These are phyloP conservation scores for Dothistroma septosporum DNA, from an alignment of 2,329 filamentous ascomycete genomes.

Conservation along the genomic window DNA sequence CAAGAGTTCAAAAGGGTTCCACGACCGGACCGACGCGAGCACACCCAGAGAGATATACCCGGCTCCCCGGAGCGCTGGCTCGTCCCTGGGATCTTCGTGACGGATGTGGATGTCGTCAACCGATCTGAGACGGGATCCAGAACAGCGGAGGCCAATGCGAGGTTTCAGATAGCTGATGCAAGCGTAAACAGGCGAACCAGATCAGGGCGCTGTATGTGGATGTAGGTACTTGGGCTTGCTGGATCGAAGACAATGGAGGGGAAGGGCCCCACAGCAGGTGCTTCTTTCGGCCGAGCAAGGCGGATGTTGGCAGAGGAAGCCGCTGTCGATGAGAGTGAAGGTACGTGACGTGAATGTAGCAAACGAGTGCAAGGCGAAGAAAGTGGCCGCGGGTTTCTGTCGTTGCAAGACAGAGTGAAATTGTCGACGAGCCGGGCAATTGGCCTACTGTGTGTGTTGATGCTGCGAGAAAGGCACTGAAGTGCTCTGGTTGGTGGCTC, in stretches of 20 bases:
- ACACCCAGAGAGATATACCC: constrained; percentile 19
- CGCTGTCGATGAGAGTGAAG: constrained; percentile 1
- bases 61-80: constrained; percentile 16
- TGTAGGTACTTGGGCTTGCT: neutral
- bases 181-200: constrained; percentile 15
- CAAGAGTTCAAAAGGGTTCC: constrained; percentile 9
- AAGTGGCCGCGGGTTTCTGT: neutral
- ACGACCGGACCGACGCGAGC: constrained; percentile 18
- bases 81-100: constrained; percentile 15
- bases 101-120: constrained; percentile 20
- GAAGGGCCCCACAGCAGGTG: constrained; percentile 17
- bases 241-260: constrained; percentile 14
- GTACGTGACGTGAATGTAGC: neutral
- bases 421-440: neutral
- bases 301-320: neutral
- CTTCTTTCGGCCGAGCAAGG: neutral
- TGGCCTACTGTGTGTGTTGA: neutral
- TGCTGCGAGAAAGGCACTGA: constrained; percentile 10
- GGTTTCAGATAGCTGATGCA: constrained; percentile 21
- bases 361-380: neutral
- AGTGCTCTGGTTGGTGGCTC: constrained; percentile 20
- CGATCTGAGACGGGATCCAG: constrained; percentile 13
- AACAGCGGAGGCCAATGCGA: constrained; percentile 9
- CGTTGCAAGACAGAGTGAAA: neutral
- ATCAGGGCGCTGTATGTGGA: constrained; percentile 6